Evolutionary conservation across 306 rosid species (phyloP).

Genomic region (Trichosanthes truncata): DNA sequence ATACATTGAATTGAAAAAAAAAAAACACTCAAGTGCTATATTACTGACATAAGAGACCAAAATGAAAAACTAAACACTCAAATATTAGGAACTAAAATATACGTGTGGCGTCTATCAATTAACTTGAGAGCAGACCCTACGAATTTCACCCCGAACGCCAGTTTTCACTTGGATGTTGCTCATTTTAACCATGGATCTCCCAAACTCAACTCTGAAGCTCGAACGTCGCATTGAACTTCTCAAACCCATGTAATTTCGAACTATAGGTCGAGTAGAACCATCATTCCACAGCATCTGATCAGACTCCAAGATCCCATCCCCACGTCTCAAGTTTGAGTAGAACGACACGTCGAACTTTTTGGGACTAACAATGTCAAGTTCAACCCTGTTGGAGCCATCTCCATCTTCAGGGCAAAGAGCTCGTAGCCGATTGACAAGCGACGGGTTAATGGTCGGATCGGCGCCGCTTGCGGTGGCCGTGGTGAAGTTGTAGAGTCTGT

Average conservation of each 20-base stretch:
- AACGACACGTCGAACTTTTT: not conserved
- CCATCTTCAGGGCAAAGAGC: not conserved
- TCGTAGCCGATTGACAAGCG: not conserved
- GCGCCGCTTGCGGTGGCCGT: not conserved
- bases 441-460: not conserved
- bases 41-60: not conserved
- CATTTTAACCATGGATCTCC: slow-evolving; percentile 10
- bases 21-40: not conserved
- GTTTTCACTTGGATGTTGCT: slow-evolving; percentile 1
- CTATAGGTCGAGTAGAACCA: not conserved
- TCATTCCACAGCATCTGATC: slow-evolving; percentile 9
- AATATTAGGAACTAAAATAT: not conserved
- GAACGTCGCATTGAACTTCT: not conserved
- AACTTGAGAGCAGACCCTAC: not conserved
- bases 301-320: not conserved
- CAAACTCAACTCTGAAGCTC: not conserved
- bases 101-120: not conserved
- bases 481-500: slow-evolving; percentile 7
- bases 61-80: not conserved
- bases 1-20: too few species aligned
- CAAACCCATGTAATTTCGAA: not conserved
- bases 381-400: not conserved
- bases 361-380: not conserved
- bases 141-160: not conserved
- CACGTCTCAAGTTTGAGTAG: not conserved